Evolutionary conservation across 1,284 basidiomycete genomes (phyloP), one percentile per base, ranked within the genome.

Genomic region (Pascua sp.): DNA sequence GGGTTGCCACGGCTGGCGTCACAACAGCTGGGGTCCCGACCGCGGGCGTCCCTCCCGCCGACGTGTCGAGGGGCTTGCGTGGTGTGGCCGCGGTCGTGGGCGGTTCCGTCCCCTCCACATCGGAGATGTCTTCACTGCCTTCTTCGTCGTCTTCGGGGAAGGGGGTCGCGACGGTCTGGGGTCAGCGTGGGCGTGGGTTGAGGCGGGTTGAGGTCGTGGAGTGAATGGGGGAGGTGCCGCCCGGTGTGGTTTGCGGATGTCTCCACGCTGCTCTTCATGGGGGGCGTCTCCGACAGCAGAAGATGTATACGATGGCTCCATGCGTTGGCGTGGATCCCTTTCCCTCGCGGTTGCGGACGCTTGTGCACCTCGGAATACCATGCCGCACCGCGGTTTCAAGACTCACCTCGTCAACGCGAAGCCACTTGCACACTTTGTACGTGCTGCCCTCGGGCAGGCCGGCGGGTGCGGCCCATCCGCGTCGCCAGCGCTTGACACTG

Each of bases 401-500:
- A 43, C 54, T 38, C 39, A 55, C 57, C 53, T 61, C 60, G 37
- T 61, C 60, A 11, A 61, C 49, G 5, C 53, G 49, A 38, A 60
- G 55, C 62, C 62, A 63, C 43, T 60, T 60, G 59, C 57, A 63
- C 17, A 63, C 59, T 54, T 67, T 69, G 57, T 66, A 71, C 11
- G 63, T 66, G 60, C 63, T 67, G 17, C 67, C 69, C 12, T 68
- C 65, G 36, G 67, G 65, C 12, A 69, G 49, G 5, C 68, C 67
- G n/a, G 59, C 57, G 11, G 69, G 69, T 7, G 65, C 49, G 7
- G 63, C 57, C 69, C 69, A 71, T 61, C 65, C 65, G 44, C 62
- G 64, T 24, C 65, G 65, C 68, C 68, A 71, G 48, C 64, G 68
- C 55, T 70, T 67, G 11, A 68, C 69, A 1, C 69, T 70, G 49